Conservation (phyloP, 148 eudicot genomes). For the Rhododendron griersonianum region DNA sequence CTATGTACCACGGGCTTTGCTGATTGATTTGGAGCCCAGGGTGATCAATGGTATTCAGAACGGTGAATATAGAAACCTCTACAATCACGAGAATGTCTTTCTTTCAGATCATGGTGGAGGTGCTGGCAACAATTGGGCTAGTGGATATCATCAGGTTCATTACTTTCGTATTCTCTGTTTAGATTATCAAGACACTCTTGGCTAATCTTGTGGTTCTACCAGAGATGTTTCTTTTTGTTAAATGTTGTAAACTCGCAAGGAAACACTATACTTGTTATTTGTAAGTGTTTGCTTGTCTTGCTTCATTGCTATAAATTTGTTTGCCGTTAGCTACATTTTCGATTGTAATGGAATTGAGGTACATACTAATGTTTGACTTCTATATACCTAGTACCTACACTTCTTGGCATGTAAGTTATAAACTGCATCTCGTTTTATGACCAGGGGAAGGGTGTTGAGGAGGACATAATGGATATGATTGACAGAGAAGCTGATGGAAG, state of each 20-base stretch:
- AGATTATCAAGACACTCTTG: background rate
- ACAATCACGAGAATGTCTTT: conserved; percentile 89
- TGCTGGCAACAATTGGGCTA: conserved; percentile 99
- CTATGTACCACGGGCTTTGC: conserved; percentile 89
- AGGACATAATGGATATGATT: conserved; percentile 99
- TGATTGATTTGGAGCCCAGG: conserved; percentile 97
- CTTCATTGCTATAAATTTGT: background rate
- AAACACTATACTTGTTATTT: background rate
- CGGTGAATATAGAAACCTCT: conserved; percentile 89
- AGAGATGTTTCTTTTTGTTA: background rate
- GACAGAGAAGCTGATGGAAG: conserved; percentile 99
- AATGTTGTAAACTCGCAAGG: background rate
- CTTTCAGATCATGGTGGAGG: conserved; percentile 93
- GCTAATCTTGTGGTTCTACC: background rate
- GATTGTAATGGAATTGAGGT: background rate
- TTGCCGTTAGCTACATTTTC: background rate
- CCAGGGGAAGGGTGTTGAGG: conserved; percentile 91
- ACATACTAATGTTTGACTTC: background rate
- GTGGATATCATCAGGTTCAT: conserved; percentile 91
- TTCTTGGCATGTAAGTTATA: background rate
- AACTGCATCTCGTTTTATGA: background rate
- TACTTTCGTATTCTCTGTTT: background rate
- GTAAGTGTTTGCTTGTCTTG: background rate
- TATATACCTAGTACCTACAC: background rate
- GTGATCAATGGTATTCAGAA: conserved; percentile 96